Evolutionary conservation across 306 rosid species (phyloP), one percentile per base, ranked within the genome.

Genomic region (Carpinus fangiana): DNA sequence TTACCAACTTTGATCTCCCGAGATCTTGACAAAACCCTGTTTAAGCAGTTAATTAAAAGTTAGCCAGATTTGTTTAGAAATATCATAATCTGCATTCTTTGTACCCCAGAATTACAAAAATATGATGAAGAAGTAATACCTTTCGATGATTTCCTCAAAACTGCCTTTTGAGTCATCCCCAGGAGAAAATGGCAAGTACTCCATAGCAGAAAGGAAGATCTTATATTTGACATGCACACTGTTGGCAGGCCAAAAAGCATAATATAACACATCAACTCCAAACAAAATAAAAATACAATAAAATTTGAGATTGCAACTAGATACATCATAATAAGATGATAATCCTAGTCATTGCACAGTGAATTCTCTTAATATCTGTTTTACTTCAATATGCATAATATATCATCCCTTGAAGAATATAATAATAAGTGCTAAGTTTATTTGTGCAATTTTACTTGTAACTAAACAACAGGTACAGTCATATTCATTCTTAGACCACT

Each of bases 181-280:
- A 0, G 88, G 82, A 80, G 98, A 95, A 88, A 93, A 95, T 72
- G 96, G 96, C 53, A 95, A 89, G 85, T 95, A 91, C 80, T 90
- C 97, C 88, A 95, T 88, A 31, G 96, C 98, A 78, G 99, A 93
- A 87, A 93, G 83, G 84, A 95, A 93, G 79, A 95, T 91, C 94
- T 93, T 93, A 81, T 89, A 89, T 86, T 93, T 95, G 84, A 91
- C 92, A 84, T 80, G 96, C 78, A 91, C 86, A 50, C 98, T 93
- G 90, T 88, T 72, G 73, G 84, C 18, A 86, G 75, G 72, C 76
- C 81, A 66, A 78, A 82, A 21, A 73, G 4, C 76, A 84, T 45
- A 85, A 52, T 31, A 73, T 71, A 52, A 72, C 56, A 45, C 43
- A 70, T 60, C 38, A 54, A 34, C 38, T 55, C 62, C 61, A n/a